Base-by-base conservation (phyloP, 352 stramenopile genomes). In the Phytophthora lateralis region DNA sequence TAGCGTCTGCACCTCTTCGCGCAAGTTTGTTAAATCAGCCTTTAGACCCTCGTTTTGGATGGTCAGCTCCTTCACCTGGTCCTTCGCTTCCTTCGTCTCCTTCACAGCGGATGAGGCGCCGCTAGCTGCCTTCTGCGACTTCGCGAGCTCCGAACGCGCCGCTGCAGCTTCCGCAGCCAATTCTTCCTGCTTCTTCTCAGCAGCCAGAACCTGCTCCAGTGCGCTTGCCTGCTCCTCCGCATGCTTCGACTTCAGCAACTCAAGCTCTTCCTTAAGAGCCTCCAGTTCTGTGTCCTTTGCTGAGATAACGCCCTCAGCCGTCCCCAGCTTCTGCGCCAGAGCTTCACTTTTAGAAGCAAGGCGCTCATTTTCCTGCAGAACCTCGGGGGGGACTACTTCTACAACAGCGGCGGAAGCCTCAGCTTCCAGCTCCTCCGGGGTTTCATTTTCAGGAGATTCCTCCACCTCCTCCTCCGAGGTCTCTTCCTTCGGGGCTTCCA, bases 321-420 rank as follows among this genome's bases (percentile, higher is more conserved):
- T 17, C 17, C 66, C 50, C 24, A 90, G 58, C 47, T 85, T 69
- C 9, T 71, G 54, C 20, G 52, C 43, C 47, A 90, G 41, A 37
- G 58, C 47, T 11, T 75, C 64, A 21, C 82, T 86, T 53, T 88
- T 69, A 15, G 46, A 46, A n/a, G 54, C 49, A 41, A 82, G 55
- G 14, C 69, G 66, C 43, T 78, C 66, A 35, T 84, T 89, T 55
- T 81, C 68, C 43, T 78, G 47, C 38, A 69, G 21, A 35, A 88
- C 42, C 6, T 74, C 73, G 1, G 48, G 43, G 6, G 64, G 78
- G 26, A 62, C 26, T 2, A 11, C 17, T 32, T 63, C 53, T 6
- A 34, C 60, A 45, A 44, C 35, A 34, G 45, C 3, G 10, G 52
- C n/a, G 24, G 49, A 35, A 37, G 26, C 26, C 35, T 61, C 41